These are phyloP conservation scores for Dillenia suffruticosa DNA, from an alignment of 164 flowering plant genomes.

Conservation along the genomic window DNA sequence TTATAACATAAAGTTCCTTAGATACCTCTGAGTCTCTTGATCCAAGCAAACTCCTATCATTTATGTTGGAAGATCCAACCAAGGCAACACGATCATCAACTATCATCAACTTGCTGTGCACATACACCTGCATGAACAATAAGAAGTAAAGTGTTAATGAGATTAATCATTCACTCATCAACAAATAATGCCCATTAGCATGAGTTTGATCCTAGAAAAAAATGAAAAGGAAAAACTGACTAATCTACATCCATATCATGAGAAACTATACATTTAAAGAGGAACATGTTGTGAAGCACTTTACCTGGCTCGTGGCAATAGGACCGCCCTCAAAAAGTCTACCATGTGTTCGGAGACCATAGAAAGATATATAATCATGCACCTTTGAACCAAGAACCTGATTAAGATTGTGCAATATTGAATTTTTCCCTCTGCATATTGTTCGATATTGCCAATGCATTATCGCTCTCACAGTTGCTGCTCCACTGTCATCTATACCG, in stretches of 20 bases:
- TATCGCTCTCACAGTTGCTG: slow-evolving; percentile 98
- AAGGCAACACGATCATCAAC: slow-evolving; percentile 67
- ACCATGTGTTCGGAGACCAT: slow-evolving; percentile 89
- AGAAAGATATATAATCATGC: slow-evolving; percentile 91
- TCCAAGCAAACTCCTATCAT: slow-evolving; percentile 95
- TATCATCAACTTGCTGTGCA: slow-evolving; percentile 95
- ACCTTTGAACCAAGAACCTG: slow-evolving; percentile 72
- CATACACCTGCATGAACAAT: slow-evolving; percentile 65
- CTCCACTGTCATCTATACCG: slow-evolving; percentile 95
- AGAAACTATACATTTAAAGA: neutral
- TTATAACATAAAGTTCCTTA: slow-evolving; percentile 22
- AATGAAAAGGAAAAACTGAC: too few relatives aligned
- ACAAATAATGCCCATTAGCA: too few relatives aligned
- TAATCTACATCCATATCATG: neutral
- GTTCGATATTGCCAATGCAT: slow-evolving; percentile 99
- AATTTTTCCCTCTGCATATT: slow-evolving; percentile 77
- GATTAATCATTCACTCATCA: too few relatives aligned
- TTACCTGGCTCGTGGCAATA: slow-evolving; percentile 86
- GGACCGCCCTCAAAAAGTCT: slow-evolving; percentile 81
- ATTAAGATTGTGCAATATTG: slow-evolving; percentile 81
- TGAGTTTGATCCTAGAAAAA: too few relatives aligned
- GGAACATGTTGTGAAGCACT: slow-evolving; percentile 3
- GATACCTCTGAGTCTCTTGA: slow-evolving; percentile 97
- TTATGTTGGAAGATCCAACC: slow-evolving; percentile 95
- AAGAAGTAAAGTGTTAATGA: neutral